A percentile compares a stretch with the other conserved stretches of the same genome.
Conservation (phyloP, 2,329 filamentous ascomycete species). For the Xylaria arbuscula region DNA sequence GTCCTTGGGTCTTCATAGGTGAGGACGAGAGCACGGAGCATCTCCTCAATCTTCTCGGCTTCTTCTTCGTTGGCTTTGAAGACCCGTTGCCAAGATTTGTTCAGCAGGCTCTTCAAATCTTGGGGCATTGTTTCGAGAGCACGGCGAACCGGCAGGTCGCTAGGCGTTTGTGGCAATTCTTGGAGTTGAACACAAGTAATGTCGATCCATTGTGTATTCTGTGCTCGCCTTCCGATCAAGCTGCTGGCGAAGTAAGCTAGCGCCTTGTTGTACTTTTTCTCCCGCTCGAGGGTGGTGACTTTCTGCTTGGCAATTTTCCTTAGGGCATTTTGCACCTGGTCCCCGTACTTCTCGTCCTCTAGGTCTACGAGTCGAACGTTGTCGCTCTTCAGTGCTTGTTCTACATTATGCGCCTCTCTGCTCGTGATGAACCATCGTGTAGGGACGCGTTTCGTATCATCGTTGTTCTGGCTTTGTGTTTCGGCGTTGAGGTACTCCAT, state of each 20-base stretch:
- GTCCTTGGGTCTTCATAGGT: slow-evolving; percentile 56
- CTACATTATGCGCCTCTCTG: slow-evolving; percentile 50
- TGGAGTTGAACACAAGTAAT: slow-evolving; percentile 56
- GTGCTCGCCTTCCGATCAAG: slow-evolving; percentile 55
- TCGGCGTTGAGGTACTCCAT: slow-evolving; percentile 51
- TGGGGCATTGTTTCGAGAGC: slow-evolving; percentile 55
- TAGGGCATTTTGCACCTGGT: slow-evolving; percentile 53
- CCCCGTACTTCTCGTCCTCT: slow-evolving; percentile 53
- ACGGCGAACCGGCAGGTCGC: slow-evolving; percentile 54
- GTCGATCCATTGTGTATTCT: slow-evolving; percentile 59
- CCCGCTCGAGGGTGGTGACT: slow-evolving; percentile 49
- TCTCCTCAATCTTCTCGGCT: slow-evolving; percentile 56
- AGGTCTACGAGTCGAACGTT: slow-evolving; percentile 52
- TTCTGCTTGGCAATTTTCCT: slow-evolving; percentile 53
- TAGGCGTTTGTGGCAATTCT: slow-evolving; percentile 53
- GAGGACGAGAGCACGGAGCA: slow-evolving; percentile 55
- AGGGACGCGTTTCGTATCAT: slow-evolving; percentile 42
- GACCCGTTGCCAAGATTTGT: slow-evolving; percentile 53
- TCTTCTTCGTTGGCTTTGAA: slow-evolving; percentile 50
- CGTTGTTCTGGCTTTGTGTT: slow-evolving; percentile 42
- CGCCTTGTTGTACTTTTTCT: slow-evolving; percentile 56
- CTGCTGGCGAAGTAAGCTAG: slow-evolving; percentile 57
- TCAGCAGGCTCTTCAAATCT: slow-evolving; percentile 53
- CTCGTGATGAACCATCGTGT: slow-evolving; percentile 57
- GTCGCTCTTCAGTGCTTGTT: slow-evolving; percentile 47